A percentile compares a stretch with the other conserved stretches of the same genome.
These are phyloP conservation scores for Hyphodiscus sp. DNA, from an alignment of 2,329 filamentous ascomycete species.

Conservation along the genomic window DNA sequence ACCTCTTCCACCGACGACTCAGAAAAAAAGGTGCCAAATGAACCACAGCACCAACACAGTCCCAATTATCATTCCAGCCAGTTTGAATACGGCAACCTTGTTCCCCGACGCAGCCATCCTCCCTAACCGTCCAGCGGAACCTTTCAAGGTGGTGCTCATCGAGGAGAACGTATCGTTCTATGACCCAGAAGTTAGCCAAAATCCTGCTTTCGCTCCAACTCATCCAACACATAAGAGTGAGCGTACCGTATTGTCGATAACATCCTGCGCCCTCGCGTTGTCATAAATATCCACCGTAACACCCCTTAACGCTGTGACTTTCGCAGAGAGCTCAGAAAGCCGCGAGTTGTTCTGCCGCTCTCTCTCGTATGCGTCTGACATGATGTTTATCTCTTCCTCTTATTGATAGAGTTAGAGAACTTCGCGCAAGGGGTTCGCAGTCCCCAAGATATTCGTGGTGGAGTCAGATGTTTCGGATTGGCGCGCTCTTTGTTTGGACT, in stretches of 20 bases:
- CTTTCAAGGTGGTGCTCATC: slow-evolving; percentile 76
- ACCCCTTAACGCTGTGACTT: slow-evolving; percentile 85
- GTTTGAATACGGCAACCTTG: slow-evolving; percentile 82
- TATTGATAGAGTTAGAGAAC: neutral
- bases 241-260: slow-evolving; percentile 80
- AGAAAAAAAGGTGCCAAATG: slow-evolving; percentile 29
- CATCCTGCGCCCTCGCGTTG: slow-evolving; percentile 78
- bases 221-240: neutral
- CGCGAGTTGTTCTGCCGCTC: slow-evolving; percentile 92
- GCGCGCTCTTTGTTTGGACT: slow-evolving; percentile 11
- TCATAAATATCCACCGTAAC: slow-evolving; percentile 98
- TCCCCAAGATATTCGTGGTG: neutral
- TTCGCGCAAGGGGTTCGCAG: neutral
- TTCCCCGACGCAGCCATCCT: slow-evolving; percentile 90
- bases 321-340: slow-evolving; percentile 81
- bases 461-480: neutral
- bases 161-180: slow-evolving; percentile 87
- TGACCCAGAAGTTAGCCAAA: neutral
- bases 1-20: neutral
- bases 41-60: slow-evolving; percentile 69
- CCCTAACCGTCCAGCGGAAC: slow-evolving; percentile 73
- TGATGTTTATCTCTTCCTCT: slow-evolving; percentile 31
- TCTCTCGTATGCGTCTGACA: slow-evolving; percentile 74
- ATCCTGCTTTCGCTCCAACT: neutral
- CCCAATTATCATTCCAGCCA: slow-evolving; percentile 75